Evolutionary conservation across 2,329 filamentous ascomycete genomes (phyloP), one percentile per base, ranked within the genome.

Genomic region (Triangularia verruculosa): DNA sequence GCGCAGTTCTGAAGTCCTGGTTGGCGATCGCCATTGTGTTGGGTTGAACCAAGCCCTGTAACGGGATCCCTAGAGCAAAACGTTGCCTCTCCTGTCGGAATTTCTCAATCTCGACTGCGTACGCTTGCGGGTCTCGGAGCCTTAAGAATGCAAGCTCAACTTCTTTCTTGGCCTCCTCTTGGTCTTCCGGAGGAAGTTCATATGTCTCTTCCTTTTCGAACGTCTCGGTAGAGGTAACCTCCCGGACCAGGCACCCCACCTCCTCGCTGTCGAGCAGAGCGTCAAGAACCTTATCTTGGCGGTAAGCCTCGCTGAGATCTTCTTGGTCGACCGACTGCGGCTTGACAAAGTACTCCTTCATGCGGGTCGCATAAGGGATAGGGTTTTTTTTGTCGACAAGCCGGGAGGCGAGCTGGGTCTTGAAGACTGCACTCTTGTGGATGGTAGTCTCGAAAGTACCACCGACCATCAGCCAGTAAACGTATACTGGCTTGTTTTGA

Each of bases 341-440:
- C 47, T 80, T 77, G 34, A 83, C 83, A n/a, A 92, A 79, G 69
- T 88, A 86, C 1, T 86, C 80, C 1, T 75, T 72, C 1, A 81
- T 79, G 59, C 83, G 85, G 20, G 82, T 80, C 0, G 90, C 87
- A 74, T 82, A 86, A 7, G 89, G 86, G n/a, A 87, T 76, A 0
- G 89, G 87, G 57, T 91, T 92, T 76, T 90, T 92, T 73, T 92
- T 88, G 76, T 97, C 93, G 3, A 97, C 89, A 1, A 96, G 90
- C 13, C 91, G 86, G 43, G 85, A 86, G 3, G 91, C 86, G 53
- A 97, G 80, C 72, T 95, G 91, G 30, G 83, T 88, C 75, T 97
- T 97, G 83, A 93, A 96, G 1, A 96, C 79, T 1, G 88, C 83
- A 65, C 86, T 87, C 74, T 91, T 89, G 69, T 93, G 86, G 55